Evolutionary conservation across 192 early-diverging fungal genomes (phyloP).

Genomic region (Mortierella claussenii): DNA sequence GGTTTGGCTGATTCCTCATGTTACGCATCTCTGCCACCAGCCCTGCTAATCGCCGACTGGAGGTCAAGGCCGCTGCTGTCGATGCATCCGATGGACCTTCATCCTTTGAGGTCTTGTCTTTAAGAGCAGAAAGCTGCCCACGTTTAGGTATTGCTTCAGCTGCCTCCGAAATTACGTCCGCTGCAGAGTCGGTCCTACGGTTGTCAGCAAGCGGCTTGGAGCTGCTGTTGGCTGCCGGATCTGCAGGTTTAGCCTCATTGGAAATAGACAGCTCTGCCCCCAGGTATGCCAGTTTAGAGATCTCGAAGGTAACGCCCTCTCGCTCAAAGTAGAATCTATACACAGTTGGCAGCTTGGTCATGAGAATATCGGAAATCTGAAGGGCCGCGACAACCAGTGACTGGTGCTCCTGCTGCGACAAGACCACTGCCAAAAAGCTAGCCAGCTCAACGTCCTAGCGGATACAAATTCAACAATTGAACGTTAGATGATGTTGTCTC

Average conservation of each 20-base stretch:
- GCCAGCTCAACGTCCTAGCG: constrained; percentile 55
- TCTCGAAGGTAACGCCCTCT: constrained; percentile 78
- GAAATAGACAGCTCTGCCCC: constrained; percentile 23
- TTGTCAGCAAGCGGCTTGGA: too few relatives aligned
- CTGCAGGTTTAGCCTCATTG: constrained; percentile 6
- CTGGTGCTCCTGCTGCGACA: constrained; percentile 63
- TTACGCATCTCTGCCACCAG: constrained; percentile 26
- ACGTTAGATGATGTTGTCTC: background rate
- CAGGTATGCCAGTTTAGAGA: constrained; percentile 59
- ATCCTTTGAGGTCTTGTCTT: too few relatives aligned
- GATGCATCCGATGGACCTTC: background rate
- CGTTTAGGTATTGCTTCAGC: too few relatives aligned
- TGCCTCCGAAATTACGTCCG: background rate
- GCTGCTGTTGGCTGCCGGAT: too few relatives aligned
- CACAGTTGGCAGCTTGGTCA: constrained; percentile 67
- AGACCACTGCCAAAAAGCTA: constrained; percentile 58
- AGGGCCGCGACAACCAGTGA: constrained; percentile 65
- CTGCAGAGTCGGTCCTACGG: background rate
- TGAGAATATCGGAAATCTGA: constrained; percentile 69
- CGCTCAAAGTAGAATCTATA: constrained; percentile 72
- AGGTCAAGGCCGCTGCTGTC: background rate
- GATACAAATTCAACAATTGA: background rate
- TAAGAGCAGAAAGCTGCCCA: too few relatives aligned
- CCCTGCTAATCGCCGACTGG: constrained; percentile 10
- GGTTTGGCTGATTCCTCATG: constrained; percentile 10